Conservation (phyloP, 2,329 filamentous ascomycete genomes). For the Capronia epimyces region DNA sequence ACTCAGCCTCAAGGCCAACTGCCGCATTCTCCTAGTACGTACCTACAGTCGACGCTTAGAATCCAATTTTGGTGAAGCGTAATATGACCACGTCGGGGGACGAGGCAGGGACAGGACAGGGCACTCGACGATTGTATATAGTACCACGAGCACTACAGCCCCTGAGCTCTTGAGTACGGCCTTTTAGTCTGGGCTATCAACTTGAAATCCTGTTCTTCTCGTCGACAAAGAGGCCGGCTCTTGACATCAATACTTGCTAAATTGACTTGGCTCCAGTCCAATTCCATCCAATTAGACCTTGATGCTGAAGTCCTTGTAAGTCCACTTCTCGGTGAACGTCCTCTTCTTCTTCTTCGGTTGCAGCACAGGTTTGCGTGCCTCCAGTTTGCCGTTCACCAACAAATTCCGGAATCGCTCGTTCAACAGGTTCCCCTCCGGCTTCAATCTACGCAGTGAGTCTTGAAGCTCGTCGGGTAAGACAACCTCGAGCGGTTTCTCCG, state of each 20-base stretch:
- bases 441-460: constrained; percentile 72
- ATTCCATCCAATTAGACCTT: constrained; percentile 9
- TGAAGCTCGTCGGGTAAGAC: constrained; percentile 78
- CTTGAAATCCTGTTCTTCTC: too few relatives aligned
- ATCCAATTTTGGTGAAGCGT: too few relatives aligned
- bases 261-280: background rate
- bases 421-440: constrained; percentile 91
- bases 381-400: constrained; percentile 81
- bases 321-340: constrained; percentile 91
- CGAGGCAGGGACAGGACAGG: too few relatives aligned
- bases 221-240: too few relatives aligned
- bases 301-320: constrained; percentile 78
- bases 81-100: too few relatives aligned
- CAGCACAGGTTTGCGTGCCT: constrained; percentile 69
- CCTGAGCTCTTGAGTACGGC: too few relatives aligned
- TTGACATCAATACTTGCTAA: background rate
- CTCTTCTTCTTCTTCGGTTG: constrained; percentile 78
- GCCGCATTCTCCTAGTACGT: too few relatives aligned
- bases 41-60: too few relatives aligned
- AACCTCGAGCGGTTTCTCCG: constrained; percentile 73
- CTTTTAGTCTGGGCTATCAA: too few relatives aligned
- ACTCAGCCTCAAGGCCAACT: too few relatives aligned
- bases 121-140: too few relatives aligned
- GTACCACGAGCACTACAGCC: too few relatives aligned
- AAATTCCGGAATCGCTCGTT: constrained; percentile 88